Conservation (phyloP, 129 eudicot genomes). For the Cynara cardunculus region DNA sequence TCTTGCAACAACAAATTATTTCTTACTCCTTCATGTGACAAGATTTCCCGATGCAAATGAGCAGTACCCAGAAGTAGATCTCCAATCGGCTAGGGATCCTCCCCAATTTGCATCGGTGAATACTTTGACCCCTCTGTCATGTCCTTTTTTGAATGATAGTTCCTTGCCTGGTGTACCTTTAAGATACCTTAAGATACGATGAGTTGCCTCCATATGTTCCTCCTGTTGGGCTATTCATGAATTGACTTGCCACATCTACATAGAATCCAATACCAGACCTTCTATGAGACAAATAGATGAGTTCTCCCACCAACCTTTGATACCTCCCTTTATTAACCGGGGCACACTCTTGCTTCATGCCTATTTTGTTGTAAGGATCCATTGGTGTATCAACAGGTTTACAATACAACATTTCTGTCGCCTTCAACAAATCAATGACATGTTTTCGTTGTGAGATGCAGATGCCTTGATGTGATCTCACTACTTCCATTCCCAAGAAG, state of each 20-base stretch:
- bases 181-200: background rate
- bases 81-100: background rate
- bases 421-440: background rate
- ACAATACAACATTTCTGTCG: background rate
- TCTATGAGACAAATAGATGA: background rate
- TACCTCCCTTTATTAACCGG: background rate
- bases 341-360: background rate
- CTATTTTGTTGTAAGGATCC: background rate
- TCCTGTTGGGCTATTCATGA: background rate
- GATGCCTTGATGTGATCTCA: background rate
- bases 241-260: background rate
- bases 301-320: background rate
- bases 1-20: background rate
- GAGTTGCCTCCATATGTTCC: background rate
- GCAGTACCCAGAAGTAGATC: background rate
- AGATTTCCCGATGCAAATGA: background rate
- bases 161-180: background rate
- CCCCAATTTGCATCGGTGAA: background rate
- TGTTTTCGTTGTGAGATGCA: background rate
- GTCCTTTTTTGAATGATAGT: background rate
- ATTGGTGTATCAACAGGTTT: background rate
- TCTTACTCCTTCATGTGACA: background rate
- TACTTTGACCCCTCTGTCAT: background rate
- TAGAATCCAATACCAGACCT: background rate
- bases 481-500: background rate